Evolutionary conservation across 768 basidiomycete species (phyloP), one percentile per base, ranked within the genome.

Genomic region (Mycena alexandri): DNA sequence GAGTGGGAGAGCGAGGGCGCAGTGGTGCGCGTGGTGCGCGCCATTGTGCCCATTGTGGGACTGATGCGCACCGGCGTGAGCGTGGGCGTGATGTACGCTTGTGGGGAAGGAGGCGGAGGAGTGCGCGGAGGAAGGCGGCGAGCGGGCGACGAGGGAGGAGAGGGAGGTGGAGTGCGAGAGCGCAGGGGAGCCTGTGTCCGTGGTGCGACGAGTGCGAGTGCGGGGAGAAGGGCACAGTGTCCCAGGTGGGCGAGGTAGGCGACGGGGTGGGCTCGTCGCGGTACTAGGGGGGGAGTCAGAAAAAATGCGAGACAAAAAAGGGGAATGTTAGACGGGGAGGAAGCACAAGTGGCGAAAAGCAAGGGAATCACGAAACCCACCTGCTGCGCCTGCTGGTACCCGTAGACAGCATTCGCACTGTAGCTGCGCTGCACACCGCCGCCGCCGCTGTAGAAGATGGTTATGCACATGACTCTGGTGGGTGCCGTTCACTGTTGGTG

Each of bases 371-470:
- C 1, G 53, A 42, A 22, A 61, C 29, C 7, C 16, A 67, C 66
- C 66, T 61, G 66, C 17, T 62, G 61, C 36, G 51, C 12, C 34
- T 22, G 44, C 34, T 67, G 65, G 13, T 61, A 64, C n/a, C 52
- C 52, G 33, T 69, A 69, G 10, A 50, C 58, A 0, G 68, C 62
- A 14, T 46, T 50, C 43, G 63, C 68, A 21, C 61, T 63, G 42
- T 64, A 69, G 41, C 63, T 64, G 52, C 68, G 68, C 68, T 69
- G 68, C 21, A 69, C 52, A 1, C 62, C 67, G 24, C 52, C 24
- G 36, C 3, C 34, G 42, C 42, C 12, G 43, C 29, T 57, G 54
- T 64, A 64, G 16, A 64, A n/a, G 47, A n/a, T 51, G 56, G 41
- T 57, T 47, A 24, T 65, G 63, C 42, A 38, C 44, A 17, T 59